Base-by-base conservation (phyloP, 2,329 filamentous ascomycete genomes). In the Daldinia sp. region DNA sequence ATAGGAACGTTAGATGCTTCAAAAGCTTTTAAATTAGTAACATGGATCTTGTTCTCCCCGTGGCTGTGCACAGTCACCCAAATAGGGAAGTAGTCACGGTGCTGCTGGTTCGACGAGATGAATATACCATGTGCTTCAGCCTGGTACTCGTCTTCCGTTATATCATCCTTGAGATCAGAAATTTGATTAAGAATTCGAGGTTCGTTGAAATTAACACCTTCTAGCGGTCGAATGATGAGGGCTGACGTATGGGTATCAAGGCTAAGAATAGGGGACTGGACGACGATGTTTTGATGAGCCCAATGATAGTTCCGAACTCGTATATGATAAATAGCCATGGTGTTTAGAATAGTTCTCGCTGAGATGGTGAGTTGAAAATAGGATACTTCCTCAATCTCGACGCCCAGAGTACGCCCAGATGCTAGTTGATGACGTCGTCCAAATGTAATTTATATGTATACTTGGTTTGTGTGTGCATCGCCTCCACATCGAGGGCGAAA, bases 111-210 rank as follows among this genome's bases (percentile, higher is more conserved):
- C 6, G 30, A 30, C 11, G 61, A 63, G 43, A 73, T 32, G 48
- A 66, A 55, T 3, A 73, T 59, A 10, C 73, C 73, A 37, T 74
- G 70, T 21, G 72, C 71, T 27, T 71, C 69, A 7, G 68, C 41
- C 29, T 43, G 34, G 29, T 70, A 70, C 6, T 58, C 51, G 4
- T 34, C 45, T 4, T 19, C 27, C 4, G 53, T 17, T 5, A 62
- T 51, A 25, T 69, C 65, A 19, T 69, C 67, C 17, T 19, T 55
- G 29, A 74, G 57, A 1, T 60, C 59, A 11, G 50, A 19, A 13
- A 41, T 32, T 27, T 50, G 52, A 7, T 58, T 32, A 7, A 72
- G 32, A 5, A 68, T 50, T 15, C 63, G 66, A 4, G 70, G 68
- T 21, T 73, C 70, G 19, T 68, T 53, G 30, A 55, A 50, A 30